Evolutionary conservation across 305 asterid genomes (phyloP).

Genomic region (Solanum hybrid): DNA sequence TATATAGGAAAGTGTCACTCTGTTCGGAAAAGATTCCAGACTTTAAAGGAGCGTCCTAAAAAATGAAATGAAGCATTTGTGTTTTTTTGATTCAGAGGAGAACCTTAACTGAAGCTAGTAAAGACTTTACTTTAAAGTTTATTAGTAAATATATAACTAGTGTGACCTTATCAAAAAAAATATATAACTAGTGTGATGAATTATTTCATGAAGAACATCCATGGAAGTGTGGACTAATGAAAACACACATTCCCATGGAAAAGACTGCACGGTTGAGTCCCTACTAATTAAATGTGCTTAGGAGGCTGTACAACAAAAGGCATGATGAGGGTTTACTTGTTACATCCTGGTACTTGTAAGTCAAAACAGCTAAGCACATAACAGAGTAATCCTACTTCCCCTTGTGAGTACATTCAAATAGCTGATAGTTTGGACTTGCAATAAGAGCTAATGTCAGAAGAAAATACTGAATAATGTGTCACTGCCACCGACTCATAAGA

Average conservation of each 20-base stretch:
- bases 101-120: neutral
- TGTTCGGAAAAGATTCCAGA: neutral
- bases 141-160: neutral
- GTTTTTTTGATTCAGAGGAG: neutral
- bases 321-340: neutral
- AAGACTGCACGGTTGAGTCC: neutral
- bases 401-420: neutral
- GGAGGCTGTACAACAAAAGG: neutral
- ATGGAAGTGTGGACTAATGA: neutral
- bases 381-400: neutral
- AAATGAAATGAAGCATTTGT: neutral
- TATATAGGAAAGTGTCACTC: neutral
- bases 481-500: neutral
- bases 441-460: neutral
- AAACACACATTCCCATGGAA: neutral
- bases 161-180: neutral
- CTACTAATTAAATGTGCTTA: neutral
- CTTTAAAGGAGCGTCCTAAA: neutral
- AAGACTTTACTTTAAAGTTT: neutral
- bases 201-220: neutral
- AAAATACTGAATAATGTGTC: neutral
- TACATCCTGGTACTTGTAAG: neutral
- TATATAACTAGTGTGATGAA: neutral
- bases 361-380: neutral
- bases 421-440: neutral